Evolutionary conservation across 192 early-diverging fungal genomes (phyloP), one percentile per base, ranked within the genome.

Genomic region (Entomortierella chlamydospora): DNA sequence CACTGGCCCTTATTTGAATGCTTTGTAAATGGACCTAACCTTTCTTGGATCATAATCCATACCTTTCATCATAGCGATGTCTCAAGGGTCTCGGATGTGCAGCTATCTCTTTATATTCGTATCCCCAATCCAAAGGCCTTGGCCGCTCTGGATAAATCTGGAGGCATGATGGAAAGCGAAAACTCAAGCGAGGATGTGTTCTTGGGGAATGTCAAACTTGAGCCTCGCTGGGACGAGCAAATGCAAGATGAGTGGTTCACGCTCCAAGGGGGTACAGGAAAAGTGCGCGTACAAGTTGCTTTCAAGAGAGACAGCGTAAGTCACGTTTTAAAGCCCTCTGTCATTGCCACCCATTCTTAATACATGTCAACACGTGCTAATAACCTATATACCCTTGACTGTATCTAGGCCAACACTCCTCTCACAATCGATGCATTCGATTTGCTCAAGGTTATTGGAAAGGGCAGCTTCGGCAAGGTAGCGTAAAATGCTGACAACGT

Each of bases 401-500:
- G 28, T 26, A 12, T 43, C 23, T 37, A 92, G 90, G 77, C 89
- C 81, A 87, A 83, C 33, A 90, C 88, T 31, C 93, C 94, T 34
- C 81, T 97, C 72, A 87, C 91, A 56, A 90, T 97, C 61, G 95
- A 98, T 54, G 95, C 95, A 64, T 99, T 99, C 83, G 96, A 96
- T 69, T 81, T 97, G 63, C 88, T 98, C 57, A 96, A 96, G 74
- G 94, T 97, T 54, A 94, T 99, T 83, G 97, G 97, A 68, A 96
- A 97, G 72, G 97, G 97, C 43, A 93, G 91, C 76, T 99, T 98
- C 87, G 96, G 95, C 60, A 98, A 97, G 86, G 97, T 98, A 82
- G 34, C 34, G 23, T 25, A 43, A 56, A 2, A 39, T 13, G n/a
- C n/a, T n/a, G n/a, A n/a, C n/a, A n/a, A n/a, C n/a, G n/a, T n/a